These are phyloP conservation scores for Cyanodermella asteris DNA, from an alignment of 2,329 filamentous ascomycete genomes.

Conservation along the genomic window DNA sequence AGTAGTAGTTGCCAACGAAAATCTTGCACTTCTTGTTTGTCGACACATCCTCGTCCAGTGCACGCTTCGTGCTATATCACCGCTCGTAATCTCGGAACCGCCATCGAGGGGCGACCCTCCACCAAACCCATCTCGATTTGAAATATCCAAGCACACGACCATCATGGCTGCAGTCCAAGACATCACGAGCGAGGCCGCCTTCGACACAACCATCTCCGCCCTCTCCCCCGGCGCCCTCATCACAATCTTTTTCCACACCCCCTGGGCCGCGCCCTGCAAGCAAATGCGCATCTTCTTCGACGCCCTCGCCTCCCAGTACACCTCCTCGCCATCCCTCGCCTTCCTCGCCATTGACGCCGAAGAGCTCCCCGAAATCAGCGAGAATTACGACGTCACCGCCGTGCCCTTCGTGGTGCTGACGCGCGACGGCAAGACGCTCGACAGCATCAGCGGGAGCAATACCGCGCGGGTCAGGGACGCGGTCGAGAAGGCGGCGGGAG, in stretches of 20 bases:
- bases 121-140: too few species aligned
- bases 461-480: conserved; percentile 64
- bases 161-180: conserved; percentile 58
- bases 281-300: conserved; percentile 79
- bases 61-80: too few species aligned
- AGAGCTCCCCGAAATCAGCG: conserved; percentile 75
- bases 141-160: conserved; percentile 3
- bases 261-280: conserved; percentile 88
- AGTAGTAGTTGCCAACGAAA: too few species aligned
- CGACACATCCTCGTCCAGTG: too few species aligned
- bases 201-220: conserved; percentile 44
- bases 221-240: conserved; percentile 51
- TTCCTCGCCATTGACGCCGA: conserved; percentile 91
- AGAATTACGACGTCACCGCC: conserved; percentile 81
- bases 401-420: conserved; percentile 72
- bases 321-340: conserved; percentile 42
- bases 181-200: conserved; percentile 51
- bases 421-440: conserved; percentile 51
- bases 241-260: conserved; percentile 83
- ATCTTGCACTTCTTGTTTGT: too few species aligned
- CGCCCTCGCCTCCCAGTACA: conserved; percentile 70
- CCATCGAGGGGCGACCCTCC: too few species aligned
- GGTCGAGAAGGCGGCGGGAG: conserved; percentile 66
- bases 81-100: too few species aligned
- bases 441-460: conserved; percentile 77